Percentiles rank a stretch among this genome's conserved stretches.
These are phyloP conservation scores for Neofusicoccum sp. DNA, from an alignment of 2,329 filamentous ascomycete genomes.

Conservation along the genomic window DNA sequence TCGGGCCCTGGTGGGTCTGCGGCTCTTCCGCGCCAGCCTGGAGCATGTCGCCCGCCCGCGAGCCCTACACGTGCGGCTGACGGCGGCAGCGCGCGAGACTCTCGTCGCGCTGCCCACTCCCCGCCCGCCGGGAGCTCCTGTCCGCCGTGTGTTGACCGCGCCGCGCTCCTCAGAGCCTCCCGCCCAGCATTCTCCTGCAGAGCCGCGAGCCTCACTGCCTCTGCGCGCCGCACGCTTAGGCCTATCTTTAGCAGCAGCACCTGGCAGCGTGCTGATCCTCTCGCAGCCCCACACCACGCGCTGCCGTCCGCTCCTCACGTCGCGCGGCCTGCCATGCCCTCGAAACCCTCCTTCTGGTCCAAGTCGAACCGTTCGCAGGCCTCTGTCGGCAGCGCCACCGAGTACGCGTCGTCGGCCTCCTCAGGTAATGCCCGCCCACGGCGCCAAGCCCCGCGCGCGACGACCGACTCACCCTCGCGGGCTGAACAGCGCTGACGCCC, in stretches of 20 bases:
- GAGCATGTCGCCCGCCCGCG: not conserved
- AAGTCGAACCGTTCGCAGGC: conserved; percentile 40
- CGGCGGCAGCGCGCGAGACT: not conserved
- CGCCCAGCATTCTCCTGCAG: not conserved
- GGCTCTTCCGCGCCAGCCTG: conserved; percentile 11
- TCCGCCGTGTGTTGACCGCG: not conserved
- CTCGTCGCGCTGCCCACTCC: conserved; percentile 2
- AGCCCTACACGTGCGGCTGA: conserved; percentile 11
- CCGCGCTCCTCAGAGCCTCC: not conserved
- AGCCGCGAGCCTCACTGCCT: not conserved
- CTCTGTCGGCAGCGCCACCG: conserved; percentile 35
- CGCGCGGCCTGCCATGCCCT: conserved; percentile 34
- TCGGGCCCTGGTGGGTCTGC: conserved; percentile 10
- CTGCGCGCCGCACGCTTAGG: conserved; percentile 7
- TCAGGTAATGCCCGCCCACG: conserved; percentile 30
- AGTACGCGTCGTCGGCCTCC: conserved; percentile 34
- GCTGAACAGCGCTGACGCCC: conserved; percentile 4
- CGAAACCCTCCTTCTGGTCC: conserved; percentile 34
- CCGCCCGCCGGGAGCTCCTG: not conserved
- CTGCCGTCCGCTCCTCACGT: not conserved
- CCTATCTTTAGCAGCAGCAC: conserved; percentile 15
- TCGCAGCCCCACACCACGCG: conserved; percentile 15
- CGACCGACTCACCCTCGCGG: conserved; percentile 29
- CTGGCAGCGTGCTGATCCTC: conserved; percentile 15
- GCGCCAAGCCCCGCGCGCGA: conserved; percentile 23